Percentiles rank a stretch among this genome's conserved stretches.
These are phyloP conservation scores for Niveomyces coronatus DNA, from an alignment of 2,329 filamentous ascomycete genomes.

Conservation along the genomic window DNA sequence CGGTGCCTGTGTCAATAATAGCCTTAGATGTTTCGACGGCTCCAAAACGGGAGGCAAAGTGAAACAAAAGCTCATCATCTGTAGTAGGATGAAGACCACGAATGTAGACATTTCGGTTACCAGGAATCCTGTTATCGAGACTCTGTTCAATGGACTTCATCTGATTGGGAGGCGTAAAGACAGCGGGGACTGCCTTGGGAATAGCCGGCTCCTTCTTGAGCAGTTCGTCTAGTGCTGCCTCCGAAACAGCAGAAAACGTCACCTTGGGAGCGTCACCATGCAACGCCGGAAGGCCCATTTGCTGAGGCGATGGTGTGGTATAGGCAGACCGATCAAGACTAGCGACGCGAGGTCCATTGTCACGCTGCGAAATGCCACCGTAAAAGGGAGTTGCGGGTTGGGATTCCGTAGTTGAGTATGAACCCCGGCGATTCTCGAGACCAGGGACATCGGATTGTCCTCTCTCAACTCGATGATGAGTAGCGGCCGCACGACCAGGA, in stretches of 20 bases:
- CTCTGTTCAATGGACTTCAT: constrained; percentile 89
- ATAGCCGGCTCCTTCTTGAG: constrained; percentile 70
- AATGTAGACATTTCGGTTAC: constrained; percentile 97
- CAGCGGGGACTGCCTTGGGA: constrained; percentile 79
- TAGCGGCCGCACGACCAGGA: constrained; percentile 35
- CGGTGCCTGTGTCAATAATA: constrained; percentile 89
- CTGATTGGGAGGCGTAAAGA: constrained; percentile 74
- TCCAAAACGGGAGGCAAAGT: constrained; percentile 80
- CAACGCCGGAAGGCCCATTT: constrained; percentile 34
- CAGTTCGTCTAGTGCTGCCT: constrained; percentile 51
- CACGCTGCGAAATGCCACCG: constrained; percentile 45
- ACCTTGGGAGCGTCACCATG: constrained; percentile 34
- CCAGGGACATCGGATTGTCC: constrained; percentile 46
- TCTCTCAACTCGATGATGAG: constrained; percentile 36
- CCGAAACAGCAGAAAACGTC: constrained; percentile 27
- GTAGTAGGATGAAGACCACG: constrained; percentile 92
- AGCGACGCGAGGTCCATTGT: constrained; percentile 49
- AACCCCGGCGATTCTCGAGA: constrained; percentile 55
- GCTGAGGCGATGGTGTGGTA: constrained; percentile 56
- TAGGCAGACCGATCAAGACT: constrained; percentile 53
- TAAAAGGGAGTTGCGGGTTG: constrained; percentile 57
- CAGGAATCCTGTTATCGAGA: constrained; percentile 79
- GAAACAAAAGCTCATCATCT: constrained; percentile 77
- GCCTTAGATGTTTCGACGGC: constrained; percentile 95
- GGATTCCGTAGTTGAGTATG: constrained; percentile 59